Conservation (phyloP, 306 rosid species). For the Glycine latifolia region DNA sequence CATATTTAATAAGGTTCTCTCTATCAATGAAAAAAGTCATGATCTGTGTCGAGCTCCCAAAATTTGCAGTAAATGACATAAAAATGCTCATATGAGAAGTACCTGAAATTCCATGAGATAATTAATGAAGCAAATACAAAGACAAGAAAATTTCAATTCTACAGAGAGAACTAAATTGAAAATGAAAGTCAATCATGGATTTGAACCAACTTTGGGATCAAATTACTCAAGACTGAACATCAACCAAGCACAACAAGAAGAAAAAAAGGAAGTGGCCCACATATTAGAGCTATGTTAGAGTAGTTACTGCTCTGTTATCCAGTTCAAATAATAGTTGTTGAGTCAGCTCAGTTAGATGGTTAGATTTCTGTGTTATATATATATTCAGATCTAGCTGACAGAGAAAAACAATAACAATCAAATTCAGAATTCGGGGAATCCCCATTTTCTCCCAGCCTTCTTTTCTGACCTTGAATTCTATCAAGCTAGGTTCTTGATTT, state of each 20-base stretch:
- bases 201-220: conserved; percentile 34
- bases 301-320: background rate
- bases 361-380: too few relatives aligned
- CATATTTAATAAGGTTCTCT: conserved; percentile 99
- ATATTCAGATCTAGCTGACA: background rate
- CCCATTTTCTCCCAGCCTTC: background rate
- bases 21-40: conserved; percentile 94
- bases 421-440: conserved; percentile 12
- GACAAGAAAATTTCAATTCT: background rate
- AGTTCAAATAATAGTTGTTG: conserved; percentile 1
- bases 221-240: conserved; percentile 34
- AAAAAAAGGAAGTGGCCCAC: too few relatives aligned
- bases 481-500: background rate
- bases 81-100: conserved; percentile 98
- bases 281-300: background rate
- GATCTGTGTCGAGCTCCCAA: conserved; percentile 99
- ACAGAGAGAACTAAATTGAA: conserved; percentile 16
- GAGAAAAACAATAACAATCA: conserved; percentile 5
- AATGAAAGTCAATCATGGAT: conserved; percentile 22
- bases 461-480: background rate
- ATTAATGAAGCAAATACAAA: conserved; percentile 27
- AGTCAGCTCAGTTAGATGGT: conserved; percentile 23
- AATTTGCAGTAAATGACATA: conserved; percentile 99
- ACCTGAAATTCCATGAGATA: conserved; percentile 52
- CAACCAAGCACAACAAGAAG: too few relatives aligned